Percentiles rank a stretch among this genome's conserved stretches.
These are phyloP conservation scores for Aspergillus vadensis DNA, from an alignment of 2,329 filamentous ascomycete species.

Conservation along the genomic window DNA sequence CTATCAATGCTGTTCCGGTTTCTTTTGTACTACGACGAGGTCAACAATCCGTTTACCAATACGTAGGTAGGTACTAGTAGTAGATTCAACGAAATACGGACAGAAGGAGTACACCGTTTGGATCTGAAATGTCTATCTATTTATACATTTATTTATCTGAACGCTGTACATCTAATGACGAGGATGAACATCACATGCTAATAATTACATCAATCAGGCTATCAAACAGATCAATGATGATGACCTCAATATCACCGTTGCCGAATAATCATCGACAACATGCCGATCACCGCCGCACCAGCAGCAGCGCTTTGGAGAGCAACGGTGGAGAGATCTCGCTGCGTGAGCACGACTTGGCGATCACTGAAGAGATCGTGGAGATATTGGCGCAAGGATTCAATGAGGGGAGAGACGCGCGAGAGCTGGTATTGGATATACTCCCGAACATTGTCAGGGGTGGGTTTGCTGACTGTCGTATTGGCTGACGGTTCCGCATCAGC, in stretches of 20 bases:
- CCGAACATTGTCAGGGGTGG: conserved; percentile 9
- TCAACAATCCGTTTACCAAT: too few species aligned
- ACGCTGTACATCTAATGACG: background rate
- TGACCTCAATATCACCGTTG: conserved; percentile 36
- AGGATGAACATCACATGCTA: background rate
- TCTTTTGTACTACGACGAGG: conserved; percentile 24
- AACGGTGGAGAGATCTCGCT: conserved; percentile 70
- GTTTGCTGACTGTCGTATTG: background rate
- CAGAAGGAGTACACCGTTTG: too few species aligned
- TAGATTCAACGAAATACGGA: too few species aligned
- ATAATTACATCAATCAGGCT: background rate
- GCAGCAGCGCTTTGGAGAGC: conserved; percentile 67
- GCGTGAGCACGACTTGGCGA: conserved; percentile 62
- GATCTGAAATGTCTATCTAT: too few species aligned
- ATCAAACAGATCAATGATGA: background rate
- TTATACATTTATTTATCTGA: too few species aligned
- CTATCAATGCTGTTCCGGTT: conserved; percentile 21
- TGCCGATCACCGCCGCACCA: conserved; percentile 63
- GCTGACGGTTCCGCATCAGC: background rate
- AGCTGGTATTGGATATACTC: conserved; percentile 29
- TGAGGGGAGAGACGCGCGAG: conserved; percentile 27
- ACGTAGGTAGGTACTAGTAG: too few species aligned
- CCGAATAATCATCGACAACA: conserved; percentile 54
- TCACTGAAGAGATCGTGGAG: conserved; percentile 67
- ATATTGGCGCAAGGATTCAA: conserved; percentile 52